Percentiles rank a stretch among this genome's conserved stretches.
Conservation (phyloP, 208 protist genomes). For the Leishmania mexicana region DNA sequence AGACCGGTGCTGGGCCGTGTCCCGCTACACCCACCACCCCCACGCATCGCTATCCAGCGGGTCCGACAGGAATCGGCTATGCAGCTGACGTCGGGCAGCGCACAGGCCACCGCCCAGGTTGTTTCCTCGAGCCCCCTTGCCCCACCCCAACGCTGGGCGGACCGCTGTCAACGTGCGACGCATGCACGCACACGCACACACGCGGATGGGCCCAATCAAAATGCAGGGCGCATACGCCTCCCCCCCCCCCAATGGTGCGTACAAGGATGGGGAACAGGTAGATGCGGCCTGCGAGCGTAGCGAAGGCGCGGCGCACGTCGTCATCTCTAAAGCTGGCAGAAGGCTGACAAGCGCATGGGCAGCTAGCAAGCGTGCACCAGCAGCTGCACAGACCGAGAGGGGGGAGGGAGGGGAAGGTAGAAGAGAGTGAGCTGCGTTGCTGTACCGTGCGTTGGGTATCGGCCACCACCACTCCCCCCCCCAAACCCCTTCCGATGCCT, state of each 20-base stretch:
- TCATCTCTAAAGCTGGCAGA: not conserved
- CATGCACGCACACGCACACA: not conserved
- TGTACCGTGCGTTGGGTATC: not conserved
- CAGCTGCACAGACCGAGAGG: not conserved
- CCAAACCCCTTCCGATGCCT: too few species aligned
- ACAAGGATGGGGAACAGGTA: too few species aligned
- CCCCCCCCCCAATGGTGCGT: too few species aligned
- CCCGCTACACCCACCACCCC: too few species aligned
- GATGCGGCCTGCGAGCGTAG: not conserved
- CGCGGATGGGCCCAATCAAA: too few species aligned
- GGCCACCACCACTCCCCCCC: too few species aligned
- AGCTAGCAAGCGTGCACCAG: not conserved
- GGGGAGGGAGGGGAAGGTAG: not conserved
- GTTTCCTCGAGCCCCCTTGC: not conserved
- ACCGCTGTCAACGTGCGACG: too few species aligned
- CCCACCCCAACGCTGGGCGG: not conserved
- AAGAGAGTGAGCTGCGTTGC: not conserved
- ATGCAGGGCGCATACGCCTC: too few species aligned
- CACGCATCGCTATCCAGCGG: too few species aligned
- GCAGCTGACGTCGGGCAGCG: constrained; percentile 4
- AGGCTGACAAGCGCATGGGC: not conserved
- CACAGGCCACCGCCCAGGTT: not conserved
- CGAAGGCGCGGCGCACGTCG: not conserved
- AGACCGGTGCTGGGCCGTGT: not conserved
- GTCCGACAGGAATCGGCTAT: not conserved